Conservation (phyloP, 2,329 filamentous ascomycete species). For the Pseudogymnoascus sp. region DNA sequence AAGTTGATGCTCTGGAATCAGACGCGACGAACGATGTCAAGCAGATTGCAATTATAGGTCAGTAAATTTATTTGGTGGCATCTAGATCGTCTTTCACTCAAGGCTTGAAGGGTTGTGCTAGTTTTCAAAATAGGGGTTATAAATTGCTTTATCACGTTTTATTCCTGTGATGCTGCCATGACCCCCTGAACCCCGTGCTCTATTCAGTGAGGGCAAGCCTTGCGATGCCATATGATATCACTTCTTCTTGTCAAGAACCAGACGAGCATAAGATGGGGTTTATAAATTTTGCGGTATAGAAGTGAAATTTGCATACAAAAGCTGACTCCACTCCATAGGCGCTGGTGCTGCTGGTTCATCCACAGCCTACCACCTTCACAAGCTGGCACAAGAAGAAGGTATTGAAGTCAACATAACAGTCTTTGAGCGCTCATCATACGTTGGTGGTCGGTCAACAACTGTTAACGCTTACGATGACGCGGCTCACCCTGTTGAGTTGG, state of each 20-base stretch:
- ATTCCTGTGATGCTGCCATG: background rate
- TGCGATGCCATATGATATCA: background rate
- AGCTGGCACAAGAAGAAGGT: conserved; percentile 55
- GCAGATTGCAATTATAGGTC: conserved; percentile 30
- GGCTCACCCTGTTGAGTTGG: conserved; percentile 68
- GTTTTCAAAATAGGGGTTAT: background rate
- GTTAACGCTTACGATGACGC: conserved; percentile 68
- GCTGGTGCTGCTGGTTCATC: conserved; percentile 86
- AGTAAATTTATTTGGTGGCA: conserved; percentile 12
- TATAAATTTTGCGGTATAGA: background rate
- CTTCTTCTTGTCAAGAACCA: background rate
- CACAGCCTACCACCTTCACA: conserved; percentile 71
- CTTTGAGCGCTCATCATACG: conserved; percentile 69
- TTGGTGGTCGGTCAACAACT: conserved; percentile 84
- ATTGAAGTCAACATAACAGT: conserved; percentile 72
- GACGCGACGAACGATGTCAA: conserved; percentile 20
- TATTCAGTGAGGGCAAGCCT: background rate
- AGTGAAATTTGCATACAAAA: background rate
- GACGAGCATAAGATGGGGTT: background rate
- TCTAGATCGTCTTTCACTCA: background rate
- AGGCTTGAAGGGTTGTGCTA: background rate
- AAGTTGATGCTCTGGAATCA: conserved; percentile 17
- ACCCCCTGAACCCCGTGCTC: background rate
- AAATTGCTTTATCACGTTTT: background rate
- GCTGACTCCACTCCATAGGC: conserved; percentile 43